Conservation (phyloP, 139 green algal genomes). For the Ettlia oleoabundans region DNA sequence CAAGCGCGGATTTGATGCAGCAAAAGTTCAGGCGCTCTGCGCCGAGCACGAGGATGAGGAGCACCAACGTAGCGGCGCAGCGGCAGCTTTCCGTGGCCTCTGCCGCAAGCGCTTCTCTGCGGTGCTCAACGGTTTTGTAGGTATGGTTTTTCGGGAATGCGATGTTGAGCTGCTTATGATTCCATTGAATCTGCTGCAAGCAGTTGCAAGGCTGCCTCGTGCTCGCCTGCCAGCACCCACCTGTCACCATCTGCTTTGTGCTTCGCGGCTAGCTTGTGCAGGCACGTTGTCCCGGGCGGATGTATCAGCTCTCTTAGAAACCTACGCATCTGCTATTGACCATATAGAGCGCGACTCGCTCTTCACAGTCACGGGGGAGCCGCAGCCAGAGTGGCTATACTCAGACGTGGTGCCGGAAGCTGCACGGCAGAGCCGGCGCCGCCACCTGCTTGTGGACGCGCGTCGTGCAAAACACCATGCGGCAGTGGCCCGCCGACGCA, state of each 20-base stretch:
- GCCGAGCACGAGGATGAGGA: neutral
- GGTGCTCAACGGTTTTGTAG: slow-evolving; percentile 24
- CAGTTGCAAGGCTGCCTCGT: neutral
- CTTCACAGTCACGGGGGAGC: slow-evolving; percentile 14
- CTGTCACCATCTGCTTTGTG: neutral
- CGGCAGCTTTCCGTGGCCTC: neutral
- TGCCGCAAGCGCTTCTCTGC: slow-evolving; percentile 21
- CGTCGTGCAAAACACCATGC: neutral
- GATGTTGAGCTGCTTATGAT: too few relatives aligned
- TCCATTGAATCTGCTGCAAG: neutral
- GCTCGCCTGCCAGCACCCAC: neutral
- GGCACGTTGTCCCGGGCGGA: neutral
- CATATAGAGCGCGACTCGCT: slow-evolving; percentile 7
- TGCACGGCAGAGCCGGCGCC: neutral
- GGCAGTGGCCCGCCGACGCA: slow-evolving; percentile 10
- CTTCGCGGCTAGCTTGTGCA: neutral
- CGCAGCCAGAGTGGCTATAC: slow-evolving; percentile 15
- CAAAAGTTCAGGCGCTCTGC: neutral
- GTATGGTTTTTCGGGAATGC: too few relatives aligned
- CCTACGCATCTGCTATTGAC: neutral
- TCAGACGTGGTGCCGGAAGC: neutral
- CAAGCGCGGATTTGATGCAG: slow-evolving; percentile 12
- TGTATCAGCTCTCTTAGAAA: neutral
- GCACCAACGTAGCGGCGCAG: neutral
- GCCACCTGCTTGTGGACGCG: neutral